Evolutionary conservation across 306 rosid genomes (phyloP).

Genomic region (Albizia julibrissin): DNA sequence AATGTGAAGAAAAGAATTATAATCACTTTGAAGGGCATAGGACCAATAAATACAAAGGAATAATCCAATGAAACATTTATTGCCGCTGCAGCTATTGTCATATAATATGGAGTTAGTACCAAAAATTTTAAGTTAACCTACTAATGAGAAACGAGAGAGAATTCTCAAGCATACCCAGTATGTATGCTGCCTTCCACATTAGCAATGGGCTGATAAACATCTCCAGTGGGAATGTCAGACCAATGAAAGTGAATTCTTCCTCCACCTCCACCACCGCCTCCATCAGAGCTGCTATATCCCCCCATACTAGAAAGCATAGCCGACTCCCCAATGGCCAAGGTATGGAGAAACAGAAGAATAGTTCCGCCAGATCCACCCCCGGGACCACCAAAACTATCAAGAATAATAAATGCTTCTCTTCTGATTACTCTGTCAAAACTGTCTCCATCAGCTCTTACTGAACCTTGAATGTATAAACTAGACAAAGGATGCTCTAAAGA

Average conservation of each 20-base stretch:
- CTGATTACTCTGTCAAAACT: constrained; percentile 47
- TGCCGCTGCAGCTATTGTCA: background rate
- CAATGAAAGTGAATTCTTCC: constrained; percentile 98
- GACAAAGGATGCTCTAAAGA: constrained; percentile 87
- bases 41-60: background rate
- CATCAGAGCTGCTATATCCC: constrained; percentile 67
- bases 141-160: background rate
- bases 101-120: constrained; percentile 1
- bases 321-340: constrained; percentile 60
- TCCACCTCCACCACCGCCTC: constrained; percentile 96
- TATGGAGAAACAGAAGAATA: constrained; percentile 75
- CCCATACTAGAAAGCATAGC: constrained; percentile 88
- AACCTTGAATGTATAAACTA: constrained; percentile 78
- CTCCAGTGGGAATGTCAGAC: constrained; percentile 93
- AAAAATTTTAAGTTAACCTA: background rate
- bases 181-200: constrained; percentile 69
- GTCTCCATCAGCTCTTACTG: constrained; percentile 77
- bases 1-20: constrained; percentile 6
- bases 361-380: constrained; percentile 99
- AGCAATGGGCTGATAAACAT: constrained; percentile 95
- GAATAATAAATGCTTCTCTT: constrained; percentile 29
- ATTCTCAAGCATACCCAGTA: constrained; percentile 52
- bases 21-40: constrained; percentile 8
- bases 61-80: constrained; percentile 8
- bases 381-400: constrained; percentile 59